Conservation (phyloP, 176 grass and related monocot genomes). For the Carex littledalei region DNA sequence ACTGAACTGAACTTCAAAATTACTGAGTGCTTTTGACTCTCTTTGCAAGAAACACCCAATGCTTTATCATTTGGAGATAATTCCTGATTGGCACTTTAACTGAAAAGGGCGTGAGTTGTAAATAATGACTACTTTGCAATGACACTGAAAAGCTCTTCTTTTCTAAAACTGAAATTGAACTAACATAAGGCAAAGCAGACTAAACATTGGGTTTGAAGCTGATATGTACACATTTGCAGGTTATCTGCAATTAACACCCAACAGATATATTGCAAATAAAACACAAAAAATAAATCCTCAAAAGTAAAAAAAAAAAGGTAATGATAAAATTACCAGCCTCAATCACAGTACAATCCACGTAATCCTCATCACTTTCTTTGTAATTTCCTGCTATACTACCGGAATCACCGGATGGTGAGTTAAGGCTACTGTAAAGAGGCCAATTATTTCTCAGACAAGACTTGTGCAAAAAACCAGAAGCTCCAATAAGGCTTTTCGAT, state of each 20-base stretch:
- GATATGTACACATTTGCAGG: neutral
- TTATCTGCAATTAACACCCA: neutral
- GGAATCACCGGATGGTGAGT: constrained; percentile 67
- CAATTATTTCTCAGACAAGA: constrained; percentile 27
- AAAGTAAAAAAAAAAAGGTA: neutral
- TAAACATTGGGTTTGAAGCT: neutral
- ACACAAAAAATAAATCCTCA: neutral
- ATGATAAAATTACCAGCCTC: constrained; percentile 55
- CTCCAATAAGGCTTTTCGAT: constrained; percentile 25
- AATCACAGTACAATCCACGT: constrained; percentile 74
- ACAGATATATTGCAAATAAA: neutral
- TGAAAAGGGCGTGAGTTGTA: neutral
- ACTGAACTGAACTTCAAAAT: neutral
- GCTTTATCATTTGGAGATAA: neutral
- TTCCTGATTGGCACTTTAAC: neutral
- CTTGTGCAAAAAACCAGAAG: constrained; percentile 20
- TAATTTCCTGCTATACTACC: constrained; percentile 64
- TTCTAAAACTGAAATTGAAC: neutral
- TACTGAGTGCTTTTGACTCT: neutral
- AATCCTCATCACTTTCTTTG: constrained; percentile 77
- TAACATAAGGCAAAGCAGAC: neutral
- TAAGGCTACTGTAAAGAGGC: constrained; percentile 42
- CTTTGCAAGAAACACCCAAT: neutral
- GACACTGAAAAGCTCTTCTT: neutral
- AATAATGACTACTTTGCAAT: neutral